Evolutionary conservation across 345 rosid species (phyloP).

Genomic region (Trapa bicornis): DNA sequence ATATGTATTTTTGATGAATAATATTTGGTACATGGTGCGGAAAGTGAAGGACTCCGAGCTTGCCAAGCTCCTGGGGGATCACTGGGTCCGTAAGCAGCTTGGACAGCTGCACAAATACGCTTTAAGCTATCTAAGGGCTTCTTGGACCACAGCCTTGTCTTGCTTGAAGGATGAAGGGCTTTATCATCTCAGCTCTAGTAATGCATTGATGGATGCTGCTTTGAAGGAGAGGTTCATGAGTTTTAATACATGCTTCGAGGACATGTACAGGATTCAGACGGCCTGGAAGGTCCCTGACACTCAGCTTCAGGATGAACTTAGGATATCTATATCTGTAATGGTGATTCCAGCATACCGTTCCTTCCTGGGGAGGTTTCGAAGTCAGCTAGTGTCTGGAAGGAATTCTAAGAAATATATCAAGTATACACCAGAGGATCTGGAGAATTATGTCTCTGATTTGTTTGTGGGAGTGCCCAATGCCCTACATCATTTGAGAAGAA

Average conservation of each 20-base stretch:
- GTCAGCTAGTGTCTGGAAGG: slow-evolving; percentile 69
- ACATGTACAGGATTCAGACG: slow-evolving; percentile 73
- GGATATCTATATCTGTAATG: slow-evolving; percentile 76
- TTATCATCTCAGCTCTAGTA: slow-evolving; percentile 40
- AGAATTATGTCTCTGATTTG: slow-evolving; percentile 58
- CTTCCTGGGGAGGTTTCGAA: slow-evolving; percentile 67
- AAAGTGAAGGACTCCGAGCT: slow-evolving; percentile 86
- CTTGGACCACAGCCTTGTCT: slow-evolving; percentile 65
- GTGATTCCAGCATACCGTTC: slow-evolving; percentile 87
- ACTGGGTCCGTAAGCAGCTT: slow-evolving; percentile 82
- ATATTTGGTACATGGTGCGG: slow-evolving; percentile 73
- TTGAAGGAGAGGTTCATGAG: slow-evolving; percentile 80
- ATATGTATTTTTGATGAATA: slow-evolving; percentile 73
- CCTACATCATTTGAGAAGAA: slow-evolving; percentile 72
- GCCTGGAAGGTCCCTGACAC: slow-evolving; percentile 92
- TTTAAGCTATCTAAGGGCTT: slow-evolving; percentile 78
- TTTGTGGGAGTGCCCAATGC: slow-evolving; percentile 78
- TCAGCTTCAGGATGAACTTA: slow-evolving; percentile 88
- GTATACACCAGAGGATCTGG: slow-evolving; percentile 85
- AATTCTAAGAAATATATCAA: slow-evolving; percentile 84
- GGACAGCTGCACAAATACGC: slow-evolving; percentile 74
- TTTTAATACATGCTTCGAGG: slow-evolving; percentile 84
- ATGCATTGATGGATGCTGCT: slow-evolving; percentile 46
- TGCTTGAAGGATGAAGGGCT: slow-evolving; percentile 78
- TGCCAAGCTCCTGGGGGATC: slow-evolving; percentile 66